phyloP scores from a whole-genome alignment of 352 stramenopile species.

The Phytophthora lateralis region DNA sequence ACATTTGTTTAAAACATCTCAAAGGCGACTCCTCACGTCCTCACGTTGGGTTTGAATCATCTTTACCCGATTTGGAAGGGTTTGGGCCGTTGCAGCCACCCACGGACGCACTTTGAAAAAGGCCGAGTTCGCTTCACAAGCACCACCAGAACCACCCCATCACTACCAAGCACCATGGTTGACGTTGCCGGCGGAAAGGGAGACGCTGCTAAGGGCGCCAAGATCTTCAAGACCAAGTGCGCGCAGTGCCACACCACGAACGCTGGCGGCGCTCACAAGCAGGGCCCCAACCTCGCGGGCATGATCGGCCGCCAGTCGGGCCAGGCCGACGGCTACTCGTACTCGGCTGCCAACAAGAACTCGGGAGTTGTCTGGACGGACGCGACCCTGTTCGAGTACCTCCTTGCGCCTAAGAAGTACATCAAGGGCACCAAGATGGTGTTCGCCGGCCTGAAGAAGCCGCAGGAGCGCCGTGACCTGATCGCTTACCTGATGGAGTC shows the following conservation, averaged over 20 bases:
- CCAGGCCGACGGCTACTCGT: constrained; percentile 97
- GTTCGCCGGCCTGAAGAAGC: constrained; percentile 99
- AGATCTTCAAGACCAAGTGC: constrained; percentile 98
- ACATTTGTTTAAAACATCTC: constrained; percentile 17
- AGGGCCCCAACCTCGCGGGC: constrained; percentile 98
- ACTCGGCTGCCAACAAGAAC: constrained; percentile 99
- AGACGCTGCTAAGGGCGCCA: constrained; percentile 89
- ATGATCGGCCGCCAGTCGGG: constrained; percentile 97
- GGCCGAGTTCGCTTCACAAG: constrained; percentile 29
- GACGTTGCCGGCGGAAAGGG: constrained; percentile 58
- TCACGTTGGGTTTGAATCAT: constrained; percentile 30
- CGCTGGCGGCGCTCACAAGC: constrained; percentile 95
- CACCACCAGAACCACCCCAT: constrained; percentile 34
- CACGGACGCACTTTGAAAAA: constrained; percentile 53
- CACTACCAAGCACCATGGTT: constrained; percentile 37
- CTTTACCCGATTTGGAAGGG: constrained; percentile 9
- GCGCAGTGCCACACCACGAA: constrained; percentile 94
- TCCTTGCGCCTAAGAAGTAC: constrained; percentile 99
- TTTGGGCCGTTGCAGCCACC: constrained; percentile 5
- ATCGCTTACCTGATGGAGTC: constrained; percentile 98
- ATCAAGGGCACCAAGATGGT: constrained; percentile 99
- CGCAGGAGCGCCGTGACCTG: constrained; percentile 95
- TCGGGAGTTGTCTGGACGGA: constrained; percentile 96
- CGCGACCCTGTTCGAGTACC: constrained; percentile 98
- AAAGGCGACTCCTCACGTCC: constrained; percentile 13